Conservation (phyloP, 768 basidiomycete genomes). For the Pluteus cervinus region DNA sequence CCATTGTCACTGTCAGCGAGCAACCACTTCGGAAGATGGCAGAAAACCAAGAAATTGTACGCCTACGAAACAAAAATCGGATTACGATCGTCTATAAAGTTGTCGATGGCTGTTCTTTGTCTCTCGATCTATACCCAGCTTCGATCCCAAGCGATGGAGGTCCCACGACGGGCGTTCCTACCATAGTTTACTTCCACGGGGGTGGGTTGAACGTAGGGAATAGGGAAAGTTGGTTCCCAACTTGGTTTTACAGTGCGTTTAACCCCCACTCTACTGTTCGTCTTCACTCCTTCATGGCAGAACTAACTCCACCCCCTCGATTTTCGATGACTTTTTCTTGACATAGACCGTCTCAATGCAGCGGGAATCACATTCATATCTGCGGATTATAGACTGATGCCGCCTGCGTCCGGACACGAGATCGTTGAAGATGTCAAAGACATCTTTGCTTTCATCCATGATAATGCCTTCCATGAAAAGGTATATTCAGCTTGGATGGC, state of each 20-base stretch:
- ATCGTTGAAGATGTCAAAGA: slow-evolving; percentile 54
- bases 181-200: slow-evolving; percentile 41
- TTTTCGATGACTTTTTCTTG: not conserved
- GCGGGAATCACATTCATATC: slow-evolving; percentile 55
- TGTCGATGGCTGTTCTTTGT: too few relatives aligned
- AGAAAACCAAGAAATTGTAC: too few relatives aligned
- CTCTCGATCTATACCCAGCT: too few relatives aligned
- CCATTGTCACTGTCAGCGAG: too few relatives aligned
- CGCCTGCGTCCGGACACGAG: slow-evolving; percentile 48
- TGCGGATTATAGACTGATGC: slow-evolving; percentile 57
- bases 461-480: slow-evolving; percentile 4
- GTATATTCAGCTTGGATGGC: slow-evolving; percentile 6
- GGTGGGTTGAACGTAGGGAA: slow-evolving; percentile 61
- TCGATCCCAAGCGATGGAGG: too few relatives aligned
- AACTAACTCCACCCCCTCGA: slow-evolving; percentile 1
- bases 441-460: slow-evolving; percentile 41
- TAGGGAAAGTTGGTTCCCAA: slow-evolving; percentile 55
- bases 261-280: too few relatives aligned
- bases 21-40: too few relatives aligned
- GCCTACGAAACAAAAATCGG: too few relatives aligned
- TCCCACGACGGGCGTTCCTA: slow-evolving; percentile 16
- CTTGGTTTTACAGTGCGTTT: slow-evolving; percentile 65
- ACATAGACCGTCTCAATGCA: slow-evolving; percentile 38
- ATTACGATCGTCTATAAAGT: too few relatives aligned
- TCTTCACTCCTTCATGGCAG: slow-evolving; percentile 1